These are phyloP conservation scores for Saccharum officinarum DNA, from an alignment of 176 grass and related monocot genomes.

Conservation along the genomic window DNA sequence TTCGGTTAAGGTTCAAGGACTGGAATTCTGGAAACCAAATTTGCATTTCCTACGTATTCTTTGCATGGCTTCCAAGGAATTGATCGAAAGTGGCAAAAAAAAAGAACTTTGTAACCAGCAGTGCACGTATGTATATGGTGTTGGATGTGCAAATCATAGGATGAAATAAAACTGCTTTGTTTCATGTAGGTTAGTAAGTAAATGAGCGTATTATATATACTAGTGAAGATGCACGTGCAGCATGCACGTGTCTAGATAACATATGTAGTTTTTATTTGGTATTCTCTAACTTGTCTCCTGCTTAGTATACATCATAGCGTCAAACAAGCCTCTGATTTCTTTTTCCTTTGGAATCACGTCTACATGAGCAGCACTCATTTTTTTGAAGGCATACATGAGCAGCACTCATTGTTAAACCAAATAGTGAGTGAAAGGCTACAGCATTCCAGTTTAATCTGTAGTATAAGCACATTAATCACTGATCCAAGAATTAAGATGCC, in stretches of 20 bases:
- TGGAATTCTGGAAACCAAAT: not conserved
- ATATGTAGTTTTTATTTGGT: no score
- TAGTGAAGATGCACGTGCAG: no score
- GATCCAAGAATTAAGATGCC: not conserved
- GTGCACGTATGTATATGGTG: not conserved
- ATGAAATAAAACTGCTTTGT: not conserved
- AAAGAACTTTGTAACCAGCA: not conserved
- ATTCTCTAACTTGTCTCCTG: no score
- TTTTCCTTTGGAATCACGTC: not conserved
- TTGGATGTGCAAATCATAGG: not conserved
- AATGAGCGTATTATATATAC: no score
- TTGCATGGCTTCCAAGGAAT: not conserved
- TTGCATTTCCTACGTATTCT: not conserved
- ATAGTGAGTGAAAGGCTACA: not conserved
- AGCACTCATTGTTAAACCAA: not conserved
- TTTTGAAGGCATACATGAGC: not conserved
- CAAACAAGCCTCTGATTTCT: no score
- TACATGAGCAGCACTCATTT: no score
- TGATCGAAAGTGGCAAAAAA: not conserved
- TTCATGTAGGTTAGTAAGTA: not conserved
- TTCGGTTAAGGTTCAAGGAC: not conserved
- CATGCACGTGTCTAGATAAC: no score
- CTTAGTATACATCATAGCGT: no score
- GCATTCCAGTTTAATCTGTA: not conserved
- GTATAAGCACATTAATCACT: not conserved